Conservation (phyloP, 306 rosid species). For the Cajanus cajan region DNA sequence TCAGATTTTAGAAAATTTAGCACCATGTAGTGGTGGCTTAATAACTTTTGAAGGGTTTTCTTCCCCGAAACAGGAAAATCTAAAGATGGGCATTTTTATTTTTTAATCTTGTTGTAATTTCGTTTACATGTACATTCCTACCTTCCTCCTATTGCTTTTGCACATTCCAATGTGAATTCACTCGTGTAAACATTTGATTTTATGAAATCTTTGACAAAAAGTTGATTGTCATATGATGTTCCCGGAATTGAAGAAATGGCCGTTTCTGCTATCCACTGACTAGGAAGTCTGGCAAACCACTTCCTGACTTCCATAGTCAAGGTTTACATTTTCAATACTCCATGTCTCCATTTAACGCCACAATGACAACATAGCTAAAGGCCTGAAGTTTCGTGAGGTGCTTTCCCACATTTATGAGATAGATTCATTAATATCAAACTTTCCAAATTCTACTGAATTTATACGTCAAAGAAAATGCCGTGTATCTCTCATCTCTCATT, state of each 20-base stretch:
- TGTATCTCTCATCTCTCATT: neutral
- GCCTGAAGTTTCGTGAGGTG: neutral
- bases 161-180: slow-evolving; percentile 38
- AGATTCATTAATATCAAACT: neutral
- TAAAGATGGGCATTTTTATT: slow-evolving; percentile 42
- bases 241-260: slow-evolving; percentile 6
- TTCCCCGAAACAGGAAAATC: slow-evolving; percentile 37
- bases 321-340: neutral
- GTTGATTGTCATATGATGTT: slow-evolving; percentile 18
- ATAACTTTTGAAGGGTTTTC: slow-evolving; percentile 51
- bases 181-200: slow-evolving; percentile 43
- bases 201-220: slow-evolving; percentile 19
- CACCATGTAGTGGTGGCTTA: slow-evolving; percentile 45
- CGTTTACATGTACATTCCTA: slow-evolving; percentile 51
- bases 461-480: neutral
- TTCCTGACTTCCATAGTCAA: neutral
- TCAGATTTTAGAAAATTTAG: slow-evolving; percentile 40
- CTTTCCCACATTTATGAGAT: neutral
- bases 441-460: neutral
- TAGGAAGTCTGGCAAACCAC: neutral
- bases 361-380: neutral
- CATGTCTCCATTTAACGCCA: neutral
- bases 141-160: slow-evolving; percentile 51
- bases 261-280: neutral
- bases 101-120: slow-evolving; percentile 39